A percentile compares a stretch with the other conserved stretches of the same genome.
Conservation (phyloP, 2,329 filamentous ascomycete species). For the Microthyrium microscopicum region DNA sequence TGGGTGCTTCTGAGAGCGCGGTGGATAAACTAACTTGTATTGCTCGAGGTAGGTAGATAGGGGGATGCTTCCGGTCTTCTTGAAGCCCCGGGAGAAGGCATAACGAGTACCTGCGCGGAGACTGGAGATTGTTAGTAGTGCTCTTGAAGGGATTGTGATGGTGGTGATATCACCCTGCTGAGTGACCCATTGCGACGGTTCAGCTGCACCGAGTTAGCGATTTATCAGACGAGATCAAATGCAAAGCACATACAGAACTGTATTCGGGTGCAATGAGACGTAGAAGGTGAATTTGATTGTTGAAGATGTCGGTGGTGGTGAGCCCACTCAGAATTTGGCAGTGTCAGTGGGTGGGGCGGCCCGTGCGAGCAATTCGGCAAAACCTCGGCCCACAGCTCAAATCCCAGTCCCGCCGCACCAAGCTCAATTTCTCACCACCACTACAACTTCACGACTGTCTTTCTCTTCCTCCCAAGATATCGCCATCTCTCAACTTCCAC, state of each 20-base stretch:
- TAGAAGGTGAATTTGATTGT: not conserved
- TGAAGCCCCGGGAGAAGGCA: slow-evolving; percentile 89
- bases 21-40: slow-evolving; percentile 49
- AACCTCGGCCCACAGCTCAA: not conserved
- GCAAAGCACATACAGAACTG: no score
- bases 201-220: no score
- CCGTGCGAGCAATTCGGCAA: not conserved
- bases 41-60: slow-evolving; percentile 87
- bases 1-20: slow-evolving; percentile 11
- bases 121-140: slow-evolving; percentile 11
- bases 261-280: no score
- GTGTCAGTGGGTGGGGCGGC: not conserved
- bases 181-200: slow-evolving; percentile 37
- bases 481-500: slow-evolving; percentile 16
- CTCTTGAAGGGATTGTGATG: not conserved
- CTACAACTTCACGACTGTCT: no score
- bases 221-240: no score
- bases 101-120: slow-evolving; percentile 26
- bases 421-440: not conserved
- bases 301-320: not conserved
- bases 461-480: no score
- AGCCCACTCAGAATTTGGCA: not conserved
- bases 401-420: not conserved
- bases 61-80: slow-evolving; percentile 85
- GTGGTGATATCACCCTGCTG: slow-evolving; percentile 19